Evolutionary conservation across 305 asterid species (phyloP).

Genomic region (Fraxinus baroniana): DNA sequence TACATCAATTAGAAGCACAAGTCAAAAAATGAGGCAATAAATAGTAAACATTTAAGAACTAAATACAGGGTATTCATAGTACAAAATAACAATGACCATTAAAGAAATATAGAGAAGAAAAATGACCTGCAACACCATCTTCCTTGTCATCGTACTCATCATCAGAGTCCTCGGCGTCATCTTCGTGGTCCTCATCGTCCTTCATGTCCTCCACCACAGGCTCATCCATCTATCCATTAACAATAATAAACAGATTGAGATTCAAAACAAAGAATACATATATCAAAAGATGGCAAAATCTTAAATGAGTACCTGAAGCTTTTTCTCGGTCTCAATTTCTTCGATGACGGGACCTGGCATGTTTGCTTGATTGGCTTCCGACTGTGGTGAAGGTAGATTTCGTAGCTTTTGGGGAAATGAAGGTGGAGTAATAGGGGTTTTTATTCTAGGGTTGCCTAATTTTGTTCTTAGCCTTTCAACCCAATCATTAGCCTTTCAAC

Average conservation of each 20-base stretch:
- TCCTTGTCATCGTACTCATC: constrained; percentile 52
- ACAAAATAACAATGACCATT: not conserved
- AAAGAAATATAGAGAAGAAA: not conserved
- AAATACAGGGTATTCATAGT: not conserved
- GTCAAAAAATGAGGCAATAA: not conserved
- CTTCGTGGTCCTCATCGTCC: constrained; percentile 74
- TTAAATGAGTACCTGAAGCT: constrained; percentile 33
- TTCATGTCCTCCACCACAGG: constrained; percentile 72
- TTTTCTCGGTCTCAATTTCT: constrained; percentile 45
- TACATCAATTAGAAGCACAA: not conserved
- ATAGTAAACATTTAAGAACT: not conserved
- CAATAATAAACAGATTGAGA: not conserved
- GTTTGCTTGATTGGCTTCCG: constrained; percentile 11
- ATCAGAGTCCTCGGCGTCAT: constrained; percentile 42
- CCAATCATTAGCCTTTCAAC: no score
- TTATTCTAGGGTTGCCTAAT: constrained; percentile 8
- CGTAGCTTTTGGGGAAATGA: not conserved
- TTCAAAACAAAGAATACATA: not conserved
- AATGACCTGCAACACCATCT: constrained; percentile 34
- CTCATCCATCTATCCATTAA: constrained; percentile 33
- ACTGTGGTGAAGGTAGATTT: not conserved
- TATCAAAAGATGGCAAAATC: not conserved
- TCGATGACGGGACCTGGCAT: constrained; percentile 84
- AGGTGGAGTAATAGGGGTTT: not conserved
- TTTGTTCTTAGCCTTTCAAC: not conserved